Base-by-base conservation (phyloP, 1,284 basidiomycete species). In the Hemileia vastatrix region DNA sequence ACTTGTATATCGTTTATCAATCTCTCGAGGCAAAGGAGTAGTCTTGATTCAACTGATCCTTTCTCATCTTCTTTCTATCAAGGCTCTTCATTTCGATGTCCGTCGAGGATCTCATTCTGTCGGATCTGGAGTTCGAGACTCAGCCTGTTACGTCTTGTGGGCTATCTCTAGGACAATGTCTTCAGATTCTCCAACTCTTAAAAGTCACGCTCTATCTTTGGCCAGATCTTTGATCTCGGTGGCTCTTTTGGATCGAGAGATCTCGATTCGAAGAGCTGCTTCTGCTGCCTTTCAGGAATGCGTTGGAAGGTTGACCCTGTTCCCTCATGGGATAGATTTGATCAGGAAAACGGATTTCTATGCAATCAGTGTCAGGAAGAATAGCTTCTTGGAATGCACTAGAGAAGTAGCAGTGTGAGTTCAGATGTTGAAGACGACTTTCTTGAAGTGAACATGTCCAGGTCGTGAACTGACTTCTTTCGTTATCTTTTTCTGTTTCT, bases 261-360 rank as follows among this genome's bases (percentile, higher is more conserved):
- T 97, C 11, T 88, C 90, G 64, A 91, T 98, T 54, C 83, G 95
- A n/a, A 80, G 95, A 65, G 95, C 95, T 3, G 92, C 94, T 2
- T 97, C 93, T 76, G 95, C 95, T 6, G 91, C 94, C 2, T 98
- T 91, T 75, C 95, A 98, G 76, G 95, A 99, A 77, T 87, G 88
- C 70, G 95, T 97, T 45, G 95, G 95, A 6, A 81, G 95, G 70
- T 87, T 88, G 77, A 90, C 81, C 54, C 77, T 92, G 57, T 93
- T 97, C 73, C 86, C 90, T 44, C 86, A 93, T 76, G 95, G 95
- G 0, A 96, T 99, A 64, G 89, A 92, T 70, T 85, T 96, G 15
- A 80, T 99, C 33, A 81, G 85, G 50, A 87, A 88, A 75, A 90
- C 90, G 0, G 95, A 98, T 77, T 98, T 97, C 76, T 95, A 90